Percentiles rank a stretch among this genome's conserved stretches.
Evolutionary conservation across 176 grass and related monocot genomes (phyloP).

Genomic region (Zea mays): DNA sequence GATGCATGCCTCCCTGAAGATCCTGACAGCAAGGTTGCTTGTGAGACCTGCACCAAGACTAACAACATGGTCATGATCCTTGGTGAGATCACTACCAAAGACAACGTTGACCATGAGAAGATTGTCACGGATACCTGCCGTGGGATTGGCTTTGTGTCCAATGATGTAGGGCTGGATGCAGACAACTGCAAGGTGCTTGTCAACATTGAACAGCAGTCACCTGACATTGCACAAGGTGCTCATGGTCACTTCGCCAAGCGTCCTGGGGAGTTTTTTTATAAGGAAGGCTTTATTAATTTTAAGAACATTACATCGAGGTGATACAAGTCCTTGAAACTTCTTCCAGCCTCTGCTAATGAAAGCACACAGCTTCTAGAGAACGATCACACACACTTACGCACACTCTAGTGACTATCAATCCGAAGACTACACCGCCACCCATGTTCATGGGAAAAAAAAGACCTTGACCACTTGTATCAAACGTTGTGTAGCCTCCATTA

Average conservation of each 20-base stretch:
- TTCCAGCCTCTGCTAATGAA: no score
- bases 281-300: no score
- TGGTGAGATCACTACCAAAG: constrained; percentile 61
- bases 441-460: no score
- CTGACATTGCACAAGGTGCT: constrained; percentile 49
- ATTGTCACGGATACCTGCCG: constrained; percentile 62
- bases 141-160: constrained; percentile 48
- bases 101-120: constrained; percentile 53
- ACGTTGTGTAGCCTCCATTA: no score
- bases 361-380: no score
- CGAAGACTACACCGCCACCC: no score
- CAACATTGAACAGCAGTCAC: constrained; percentile 63
- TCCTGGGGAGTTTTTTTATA: no score
- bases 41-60: constrained; percentile 62
- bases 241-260: constrained; percentile 57
- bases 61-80: constrained; percentile 65
- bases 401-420: no score
- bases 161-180: constrained; percentile 58
- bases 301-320: no score
- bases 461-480: no score
- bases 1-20: constrained; percentile 58
- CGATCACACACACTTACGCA: no score
- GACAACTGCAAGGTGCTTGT: constrained; percentile 59
- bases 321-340: no score
- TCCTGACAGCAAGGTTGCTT: constrained; percentile 58